These are phyloP conservation scores for Capsella bursapastoris DNA, from an alignment of 345 rosid genomes.

Conservation along the genomic window DNA sequence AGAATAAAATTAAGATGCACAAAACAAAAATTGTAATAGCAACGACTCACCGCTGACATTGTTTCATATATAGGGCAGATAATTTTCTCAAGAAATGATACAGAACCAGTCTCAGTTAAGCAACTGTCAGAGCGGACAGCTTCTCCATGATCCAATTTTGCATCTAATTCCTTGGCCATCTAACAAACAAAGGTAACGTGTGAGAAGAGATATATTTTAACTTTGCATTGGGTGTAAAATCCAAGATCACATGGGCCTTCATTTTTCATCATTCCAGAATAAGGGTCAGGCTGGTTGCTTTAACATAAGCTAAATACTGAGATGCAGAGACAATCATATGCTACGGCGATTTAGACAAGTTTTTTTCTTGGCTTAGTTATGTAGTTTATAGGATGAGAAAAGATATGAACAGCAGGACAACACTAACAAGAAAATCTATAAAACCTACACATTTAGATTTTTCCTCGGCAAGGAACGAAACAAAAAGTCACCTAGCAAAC, in stretches of 20 bases:
- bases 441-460: conserved; percentile 6
- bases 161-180: conserved; percentile 99
- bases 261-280: conserved; percentile 16
- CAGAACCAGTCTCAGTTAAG: conserved; percentile 58
- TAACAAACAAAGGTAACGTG: conserved; percentile 46
- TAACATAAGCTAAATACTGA: conserved; percentile 20
- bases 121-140: conserved; percentile 76
- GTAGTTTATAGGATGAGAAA: conserved; percentile 14
- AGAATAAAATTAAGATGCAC: conserved; percentile 12
- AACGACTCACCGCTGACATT: conserved; percentile 63
- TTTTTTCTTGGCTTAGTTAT: conserved; percentile 19
- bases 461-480: conserved; percentile 13
- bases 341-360: conserved; percentile 10
- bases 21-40: conserved; percentile 15
- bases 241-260: conserved; percentile 1
- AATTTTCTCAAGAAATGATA: conserved; percentile 79
- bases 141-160: conserved; percentile 82
- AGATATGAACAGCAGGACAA: conserved; percentile 21
- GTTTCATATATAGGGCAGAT: conserved; percentile 74
- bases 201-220: conserved; percentile 26
- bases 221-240: conserved; percentile 3
- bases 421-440: conserved; percentile 19
- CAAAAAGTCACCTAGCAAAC: background rate
- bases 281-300: conserved; percentile 20
- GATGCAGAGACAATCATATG: conserved; percentile 29